A percentile compares a stretch with the other conserved stretches of the same genome.
phyloP scores from a whole-genome alignment of 2,329 filamentous ascomycete species.

The Cladosporium sp. region DNA sequence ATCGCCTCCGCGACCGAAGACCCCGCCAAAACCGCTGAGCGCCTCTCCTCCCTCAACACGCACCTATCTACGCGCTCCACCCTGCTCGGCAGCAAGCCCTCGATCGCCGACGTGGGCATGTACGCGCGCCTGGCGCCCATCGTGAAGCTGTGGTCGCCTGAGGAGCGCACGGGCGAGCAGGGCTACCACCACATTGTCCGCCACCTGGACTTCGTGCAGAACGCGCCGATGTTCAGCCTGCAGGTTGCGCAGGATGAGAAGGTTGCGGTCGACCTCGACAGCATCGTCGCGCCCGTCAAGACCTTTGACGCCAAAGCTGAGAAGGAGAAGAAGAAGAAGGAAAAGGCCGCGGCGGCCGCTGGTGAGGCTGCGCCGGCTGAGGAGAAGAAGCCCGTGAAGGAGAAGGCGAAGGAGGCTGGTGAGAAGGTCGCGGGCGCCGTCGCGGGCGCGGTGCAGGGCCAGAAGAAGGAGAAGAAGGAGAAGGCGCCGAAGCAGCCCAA shows the following conservation, averaged over 20 bases:
- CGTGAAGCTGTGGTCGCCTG: conserved; percentile 71
- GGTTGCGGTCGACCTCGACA: conserved; percentile 67
- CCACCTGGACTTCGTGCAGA: conserved; percentile 91
- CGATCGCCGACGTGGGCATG: conserved; percentile 75
- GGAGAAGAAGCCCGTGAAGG: conserved; percentile 43
- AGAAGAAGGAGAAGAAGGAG: conserved; percentile 50
- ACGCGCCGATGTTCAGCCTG: conserved; percentile 65
- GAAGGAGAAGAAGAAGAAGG: conserved; percentile 95
- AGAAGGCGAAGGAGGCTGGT: conserved; percentile 41
- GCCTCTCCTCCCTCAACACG: conserved; percentile 73
- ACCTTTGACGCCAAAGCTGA: conserved; percentile 87
- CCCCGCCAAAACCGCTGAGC: conserved; percentile 50
- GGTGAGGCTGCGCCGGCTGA: conserved; percentile 38
- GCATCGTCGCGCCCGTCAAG: conserved; percentile 81
- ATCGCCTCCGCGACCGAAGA: conserved; percentile 58
- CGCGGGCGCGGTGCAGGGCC: conserved; percentile 34
- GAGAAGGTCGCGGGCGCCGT: conserved; percentile 45
- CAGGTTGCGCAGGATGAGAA: conserved; percentile 58
- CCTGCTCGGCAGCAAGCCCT: conserved; percentile 82
- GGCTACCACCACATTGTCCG: conserved; percentile 89
- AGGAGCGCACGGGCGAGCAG: conserved; percentile 83
- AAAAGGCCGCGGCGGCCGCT: conserved; percentile 62
- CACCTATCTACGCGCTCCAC: conserved; percentile 86
- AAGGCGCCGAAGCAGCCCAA: conserved; percentile 87
- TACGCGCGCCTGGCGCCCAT: conserved; percentile 72